phyloP scores from a whole-genome alignment of 805 yeast species.

The Candida pseudoglaebosa region DNA sequence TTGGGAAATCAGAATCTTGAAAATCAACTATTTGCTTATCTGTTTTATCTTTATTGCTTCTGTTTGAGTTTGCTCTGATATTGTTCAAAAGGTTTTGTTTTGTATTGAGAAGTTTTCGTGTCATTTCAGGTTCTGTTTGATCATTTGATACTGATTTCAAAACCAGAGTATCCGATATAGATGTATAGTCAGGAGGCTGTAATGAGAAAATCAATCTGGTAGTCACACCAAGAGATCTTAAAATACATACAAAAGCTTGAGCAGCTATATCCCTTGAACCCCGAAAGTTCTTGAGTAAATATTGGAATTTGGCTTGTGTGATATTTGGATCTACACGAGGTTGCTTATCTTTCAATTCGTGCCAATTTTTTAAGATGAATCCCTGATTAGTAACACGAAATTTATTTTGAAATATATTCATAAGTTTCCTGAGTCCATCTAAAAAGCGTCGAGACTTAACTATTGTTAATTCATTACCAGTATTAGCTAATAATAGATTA shows the following conservation, averaged over 20 bases:
- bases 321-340: constrained; percentile 21
- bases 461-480: constrained; percentile 14
- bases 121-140: constrained; percentile 4
- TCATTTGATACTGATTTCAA: constrained; percentile 6
- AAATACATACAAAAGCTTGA: constrained; percentile 78
- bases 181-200: constrained; percentile 86
- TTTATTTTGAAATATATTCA: constrained; percentile 56
- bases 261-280: constrained; percentile 82
- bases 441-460: constrained; percentile 64
- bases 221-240: constrained; percentile 66
- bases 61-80: constrained; percentile 7
- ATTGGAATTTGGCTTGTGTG: constrained; percentile 40
- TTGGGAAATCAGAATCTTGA: constrained; percentile 48
- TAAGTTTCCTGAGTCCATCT: constrained; percentile 69
- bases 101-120: constrained; percentile 2
- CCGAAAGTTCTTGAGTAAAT: constrained; percentile 38
- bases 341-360: constrained; percentile 22
- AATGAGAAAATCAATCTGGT: constrained; percentile 77
- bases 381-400: constrained; percentile 48
- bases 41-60: constrained; percentile 14
- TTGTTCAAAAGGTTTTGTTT: neutral
- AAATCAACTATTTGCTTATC: constrained; percentile 16
- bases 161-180: constrained; percentile 14
- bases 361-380: constrained; percentile 33
- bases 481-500: constrained; percentile 40